phyloP scores from a whole-genome alignment of 257 asterid species.

The Agastache rugosa region DNA sequence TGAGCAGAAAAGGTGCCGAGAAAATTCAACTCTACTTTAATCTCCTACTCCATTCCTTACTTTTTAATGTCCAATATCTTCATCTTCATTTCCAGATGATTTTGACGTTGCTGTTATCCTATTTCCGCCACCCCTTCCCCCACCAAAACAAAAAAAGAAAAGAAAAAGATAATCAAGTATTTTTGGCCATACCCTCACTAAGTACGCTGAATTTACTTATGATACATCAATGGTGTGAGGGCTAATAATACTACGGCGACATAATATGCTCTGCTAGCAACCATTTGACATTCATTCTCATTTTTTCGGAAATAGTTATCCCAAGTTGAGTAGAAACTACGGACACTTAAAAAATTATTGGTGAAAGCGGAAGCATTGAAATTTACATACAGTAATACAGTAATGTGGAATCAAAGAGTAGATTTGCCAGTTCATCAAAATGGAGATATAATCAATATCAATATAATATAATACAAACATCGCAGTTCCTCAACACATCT shows the following conservation, averaged over 20 bases:
- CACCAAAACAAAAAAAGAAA: too few species aligned
- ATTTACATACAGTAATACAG: background rate
- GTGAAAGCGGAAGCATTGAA: background rate
- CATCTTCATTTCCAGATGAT: background rate
- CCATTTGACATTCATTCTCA: too few species aligned
- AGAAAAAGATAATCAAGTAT: background rate
- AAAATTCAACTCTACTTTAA: background rate
- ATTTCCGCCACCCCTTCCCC: too few species aligned
- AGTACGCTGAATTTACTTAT: too few species aligned
- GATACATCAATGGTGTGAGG: too few species aligned
- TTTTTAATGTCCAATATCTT: background rate
- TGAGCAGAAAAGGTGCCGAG: background rate
- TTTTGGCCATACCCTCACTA: too few species aligned
- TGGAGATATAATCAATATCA: constrained; percentile 1
- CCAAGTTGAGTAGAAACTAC: background rate
- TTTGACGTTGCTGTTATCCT: background rate
- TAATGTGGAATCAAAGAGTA: background rate
- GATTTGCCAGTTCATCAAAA: background rate
- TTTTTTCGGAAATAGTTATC: too few species aligned
- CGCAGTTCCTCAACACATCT: constrained; percentile 10
- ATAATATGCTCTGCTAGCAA: too few species aligned
- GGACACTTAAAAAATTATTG: background rate
- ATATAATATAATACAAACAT: constrained; percentile 25
- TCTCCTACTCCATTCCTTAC: too few species aligned
- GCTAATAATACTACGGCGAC: too few species aligned